phyloP scores from a whole-genome alignment of 768 basidiomycete species.

The Leccinum uliginosum region DNA sequence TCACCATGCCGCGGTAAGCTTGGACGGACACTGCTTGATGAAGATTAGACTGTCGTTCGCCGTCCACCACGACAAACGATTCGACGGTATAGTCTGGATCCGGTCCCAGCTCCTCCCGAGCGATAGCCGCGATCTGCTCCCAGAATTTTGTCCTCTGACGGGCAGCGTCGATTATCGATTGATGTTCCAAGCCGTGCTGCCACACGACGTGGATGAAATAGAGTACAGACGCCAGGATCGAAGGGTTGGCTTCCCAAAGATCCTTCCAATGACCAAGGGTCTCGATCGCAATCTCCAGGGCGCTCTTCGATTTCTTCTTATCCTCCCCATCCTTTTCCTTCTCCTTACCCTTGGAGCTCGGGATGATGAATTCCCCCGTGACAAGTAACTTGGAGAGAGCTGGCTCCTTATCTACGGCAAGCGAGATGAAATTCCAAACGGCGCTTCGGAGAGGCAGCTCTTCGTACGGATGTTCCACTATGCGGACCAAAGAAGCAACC shows the following conservation, averaged over 20 bases:
- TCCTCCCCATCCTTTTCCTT: constrained; percentile 22
- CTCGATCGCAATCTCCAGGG: constrained; percentile 62
- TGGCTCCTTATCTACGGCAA: constrained; percentile 82
- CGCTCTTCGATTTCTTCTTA: constrained; percentile 44
- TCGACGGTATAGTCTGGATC: constrained; percentile 62
- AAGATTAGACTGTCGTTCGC: constrained; percentile 43
- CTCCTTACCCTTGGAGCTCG: constrained; percentile 39
- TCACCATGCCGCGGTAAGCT: constrained; percentile 65
- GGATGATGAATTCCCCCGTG: constrained; percentile 61
- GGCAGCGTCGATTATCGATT: constrained; percentile 48
- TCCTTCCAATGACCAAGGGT: constrained; percentile 67
- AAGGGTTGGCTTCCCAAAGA: constrained; percentile 74
- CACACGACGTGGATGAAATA: constrained; percentile 74
- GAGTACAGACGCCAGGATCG: constrained; percentile 68
- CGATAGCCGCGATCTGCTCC: constrained; percentile 60
- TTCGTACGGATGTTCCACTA: constrained; percentile 76
- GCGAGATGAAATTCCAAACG: constrained; percentile 79
- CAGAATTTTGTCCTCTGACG: constrained; percentile 63
- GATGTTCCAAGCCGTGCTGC: constrained; percentile 78
- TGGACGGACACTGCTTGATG: constrained; percentile 61
- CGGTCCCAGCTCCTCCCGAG: constrained; percentile 67
- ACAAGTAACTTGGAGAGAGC: constrained; percentile 79
- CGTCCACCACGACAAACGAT: constrained; percentile 37
- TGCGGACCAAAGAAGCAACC: constrained; percentile 61
- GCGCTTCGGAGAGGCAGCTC: constrained; percentile 67